These are phyloP conservation scores for Clavulina sp. DNA, from an alignment of 768 basidiomycete genomes.

Conservation along the genomic window DNA sequence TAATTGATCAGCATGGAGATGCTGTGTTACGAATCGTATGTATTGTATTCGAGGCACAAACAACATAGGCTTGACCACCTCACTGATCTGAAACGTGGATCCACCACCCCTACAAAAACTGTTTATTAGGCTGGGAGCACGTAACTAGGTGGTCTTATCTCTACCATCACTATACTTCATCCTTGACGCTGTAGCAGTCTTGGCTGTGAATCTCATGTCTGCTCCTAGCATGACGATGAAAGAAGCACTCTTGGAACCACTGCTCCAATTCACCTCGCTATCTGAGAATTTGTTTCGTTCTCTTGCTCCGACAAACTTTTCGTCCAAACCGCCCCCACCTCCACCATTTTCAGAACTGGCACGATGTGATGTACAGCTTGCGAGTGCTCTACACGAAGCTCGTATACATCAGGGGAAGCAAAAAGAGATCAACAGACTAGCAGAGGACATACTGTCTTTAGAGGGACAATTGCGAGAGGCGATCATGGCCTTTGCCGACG, in stretches of 20 bases:
- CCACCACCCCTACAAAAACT: no score
- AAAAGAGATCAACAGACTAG: slow-evolving; percentile 50
- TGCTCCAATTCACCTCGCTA: slow-evolving; percentile 19
- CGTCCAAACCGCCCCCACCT: slow-evolving; percentile 44
- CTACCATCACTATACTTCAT: no score
- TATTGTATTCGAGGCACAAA: no score
- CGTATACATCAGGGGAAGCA: slow-evolving; percentile 62
- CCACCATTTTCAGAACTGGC: slow-evolving; percentile 35
- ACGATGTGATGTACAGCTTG: slow-evolving; percentile 44
- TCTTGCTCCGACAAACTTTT: slow-evolving; percentile 42
- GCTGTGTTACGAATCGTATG: no score
- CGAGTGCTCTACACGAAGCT: slow-evolving; percentile 44
- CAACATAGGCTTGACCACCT: no score
- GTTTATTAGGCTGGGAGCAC: no score
- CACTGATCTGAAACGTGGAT: no score
- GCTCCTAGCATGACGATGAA: slow-evolving; percentile 8
- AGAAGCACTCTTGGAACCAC: slow-evolving; percentile 1
- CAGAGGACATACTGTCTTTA: slow-evolving; percentile 49
- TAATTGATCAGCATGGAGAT: no score
- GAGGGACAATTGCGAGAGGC: slow-evolving; percentile 53
- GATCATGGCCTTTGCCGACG: slow-evolving; percentile 44
- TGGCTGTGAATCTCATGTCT: no score
- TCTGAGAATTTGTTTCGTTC: slow-evolving; percentile 56
- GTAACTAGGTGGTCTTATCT: no score
- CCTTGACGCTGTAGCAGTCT: no score